Evolutionary conservation across 1,284 basidiomycete species (phyloP).

Genomic region (Phaffia rhodozyma): DNA sequence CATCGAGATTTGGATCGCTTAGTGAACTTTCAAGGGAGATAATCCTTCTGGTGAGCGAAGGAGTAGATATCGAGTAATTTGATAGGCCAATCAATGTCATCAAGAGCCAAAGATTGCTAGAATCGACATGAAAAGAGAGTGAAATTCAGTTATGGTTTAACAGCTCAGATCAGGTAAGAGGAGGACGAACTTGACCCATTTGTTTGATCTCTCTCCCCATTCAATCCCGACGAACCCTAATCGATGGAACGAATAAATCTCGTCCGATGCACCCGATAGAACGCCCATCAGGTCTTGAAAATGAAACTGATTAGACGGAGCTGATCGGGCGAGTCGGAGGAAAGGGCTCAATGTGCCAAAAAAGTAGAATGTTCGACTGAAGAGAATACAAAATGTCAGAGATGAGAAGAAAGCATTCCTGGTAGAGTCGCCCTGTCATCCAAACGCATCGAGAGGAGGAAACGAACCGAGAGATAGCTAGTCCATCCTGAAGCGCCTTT

Average conservation of each 20-base stretch:
- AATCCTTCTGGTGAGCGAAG: slow-evolving; percentile 3
- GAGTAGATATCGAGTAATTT: slow-evolving; percentile 2
- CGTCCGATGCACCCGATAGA: slow-evolving; percentile 1
- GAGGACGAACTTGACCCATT: background rate
- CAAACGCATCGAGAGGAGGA: background rate
- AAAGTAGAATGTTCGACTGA: slow-evolving; percentile 2
- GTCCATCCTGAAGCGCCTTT: background rate
- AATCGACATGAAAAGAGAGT: background rate
- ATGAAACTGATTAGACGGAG: background rate
- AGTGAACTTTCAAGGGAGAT: background rate
- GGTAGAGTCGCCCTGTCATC: background rate
- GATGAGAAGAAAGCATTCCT: background rate
- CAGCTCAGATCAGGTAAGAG: background rate
- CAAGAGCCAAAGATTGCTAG: slow-evolving; percentile 6
- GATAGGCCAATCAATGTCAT: slow-evolving; percentile 7
- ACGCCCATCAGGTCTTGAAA: slow-evolving; percentile 2
- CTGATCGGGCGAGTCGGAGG: slow-evolving; percentile 1
- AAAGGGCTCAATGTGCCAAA: slow-evolving; percentile 3
- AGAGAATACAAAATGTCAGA: background rate
- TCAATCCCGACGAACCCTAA: background rate
- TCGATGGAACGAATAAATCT: slow-evolving; percentile 5
- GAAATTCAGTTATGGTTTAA: no score
- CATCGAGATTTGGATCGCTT: no score
- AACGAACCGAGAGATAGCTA: slow-evolving; percentile 2
- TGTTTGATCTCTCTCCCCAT: background rate